Base-by-base conservation (phyloP, 108 stramenopile genomes). In the Nitzschia sp. region DNA sequence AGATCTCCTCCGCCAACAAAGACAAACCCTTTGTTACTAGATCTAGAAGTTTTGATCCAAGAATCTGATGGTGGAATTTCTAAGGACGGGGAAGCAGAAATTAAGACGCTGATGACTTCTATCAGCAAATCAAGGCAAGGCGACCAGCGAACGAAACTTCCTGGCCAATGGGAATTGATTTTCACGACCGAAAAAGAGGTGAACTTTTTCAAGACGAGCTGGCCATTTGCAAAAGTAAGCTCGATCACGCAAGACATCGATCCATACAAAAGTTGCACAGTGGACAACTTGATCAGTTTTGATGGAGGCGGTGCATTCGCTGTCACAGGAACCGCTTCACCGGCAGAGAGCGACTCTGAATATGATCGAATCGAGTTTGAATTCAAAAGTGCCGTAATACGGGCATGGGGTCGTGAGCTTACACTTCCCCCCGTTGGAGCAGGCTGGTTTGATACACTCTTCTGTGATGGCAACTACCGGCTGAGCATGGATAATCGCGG, bases 391-490 rank as follows among this genome's bases (percentile, higher is more conserved):
- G 65, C 73, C 1, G 63, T 18, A 13, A 53, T 61, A 18, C 18
- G 38, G 25, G 59, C 36, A 13, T 74, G 73, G 73, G 65, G 38
- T 15, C 42, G 15, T 36, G 45, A 47, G 27, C 45, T 74, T 57
- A 6, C 23, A 13, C 19, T 74, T 31, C 73, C 73, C n/a, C 73
- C 73, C 1, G 29, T 66, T 47, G 73, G 73, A 9, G 46, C 65
- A 2, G 73, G 73, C 19, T 74, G 73, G 73, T 74, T 74, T 49
- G 73, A 74, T 46, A 74, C 73, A 3, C 47, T 74, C 57, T 74
- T 45, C 27, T 74, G 73, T 46, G 51, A 74, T 36, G 65, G 49
- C 6, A 28, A 21, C n/a, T 66, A 59, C 28, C 38, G 73, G 17
- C 35, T 74, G 59, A 66, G 65, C 24, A 35, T 33, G 49, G 73